A percentile compares a stretch with the other conserved stretches of the same genome.
phyloP scores from a whole-genome alignment of 495 filamentous ascomycete species.

The Neurospora hispaniola region DNA sequence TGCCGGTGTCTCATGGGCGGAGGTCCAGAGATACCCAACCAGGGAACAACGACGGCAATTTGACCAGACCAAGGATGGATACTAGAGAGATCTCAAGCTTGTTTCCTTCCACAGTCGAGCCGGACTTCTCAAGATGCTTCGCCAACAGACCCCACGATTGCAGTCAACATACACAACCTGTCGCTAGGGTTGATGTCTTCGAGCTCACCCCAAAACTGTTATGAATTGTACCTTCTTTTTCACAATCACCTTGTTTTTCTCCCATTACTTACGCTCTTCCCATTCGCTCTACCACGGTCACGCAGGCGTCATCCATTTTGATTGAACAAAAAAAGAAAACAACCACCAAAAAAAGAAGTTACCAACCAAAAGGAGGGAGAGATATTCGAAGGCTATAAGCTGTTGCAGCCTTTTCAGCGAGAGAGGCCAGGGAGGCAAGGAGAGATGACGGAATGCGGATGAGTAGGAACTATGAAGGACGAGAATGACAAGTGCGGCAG shows the following conservation, averaged over 20 bases:
- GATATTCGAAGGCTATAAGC: neutral
- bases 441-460: neutral
- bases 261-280: neutral
- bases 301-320: neutral
- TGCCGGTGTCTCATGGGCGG: neutral
- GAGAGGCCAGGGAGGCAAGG: neutral
- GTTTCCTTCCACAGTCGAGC: neutral
- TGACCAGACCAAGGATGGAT: conserved; percentile 1
- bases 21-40: neutral
- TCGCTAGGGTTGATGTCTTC: neutral
- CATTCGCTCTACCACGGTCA: neutral
- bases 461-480: neutral
- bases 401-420: neutral
- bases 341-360: neutral
- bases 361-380: neutral
- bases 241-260: neutral
- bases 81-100: neutral
- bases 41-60: neutral
- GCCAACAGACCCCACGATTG: neutral
- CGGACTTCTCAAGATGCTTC: neutral
- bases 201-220: neutral
- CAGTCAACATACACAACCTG: neutral
- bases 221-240: neutral
- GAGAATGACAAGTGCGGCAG: neutral
- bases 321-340: neutral